phyloP scores from a whole-genome alignment of 192 early-diverging fungal genomes.

The Oehlia diaphana region DNA sequence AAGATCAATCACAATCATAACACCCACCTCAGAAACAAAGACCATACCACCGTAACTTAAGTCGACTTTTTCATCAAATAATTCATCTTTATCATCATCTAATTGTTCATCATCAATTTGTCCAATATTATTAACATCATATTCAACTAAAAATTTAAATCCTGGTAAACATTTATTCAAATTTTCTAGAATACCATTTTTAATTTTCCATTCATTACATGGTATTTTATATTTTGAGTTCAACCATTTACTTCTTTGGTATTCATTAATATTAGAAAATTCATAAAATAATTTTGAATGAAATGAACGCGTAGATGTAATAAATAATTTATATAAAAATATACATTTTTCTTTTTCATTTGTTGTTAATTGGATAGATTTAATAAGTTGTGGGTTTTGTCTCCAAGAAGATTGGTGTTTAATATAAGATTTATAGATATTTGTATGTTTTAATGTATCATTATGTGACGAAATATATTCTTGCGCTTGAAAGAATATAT shows the following conservation, averaged over 20 bases:
- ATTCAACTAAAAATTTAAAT: not conserved
- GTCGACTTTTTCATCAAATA: not conserved
- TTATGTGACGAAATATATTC: not conserved
- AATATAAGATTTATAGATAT: not conserved
- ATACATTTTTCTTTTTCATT: not conserved
- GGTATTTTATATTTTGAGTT: not conserved
- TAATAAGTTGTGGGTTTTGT: not conserved
- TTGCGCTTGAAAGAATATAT: not conserved
- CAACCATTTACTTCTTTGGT: not conserved
- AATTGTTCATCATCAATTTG: no score
- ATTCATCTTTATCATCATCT: not conserved
- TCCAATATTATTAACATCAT: not conserved
- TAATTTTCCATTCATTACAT: not conserved
- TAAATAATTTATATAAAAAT: not conserved
- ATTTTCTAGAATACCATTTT: not conserved
- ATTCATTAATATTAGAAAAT: not conserved
- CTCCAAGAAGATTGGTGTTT: not conserved
- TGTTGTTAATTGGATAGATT: not conserved
- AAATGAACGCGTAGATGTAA: not conserved
- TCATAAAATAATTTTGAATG: not conserved
- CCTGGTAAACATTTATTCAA: not conserved
- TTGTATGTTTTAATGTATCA: not conserved
- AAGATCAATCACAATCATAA: not conserved
- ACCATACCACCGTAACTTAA: not conserved
- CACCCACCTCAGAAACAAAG: not conserved